Evolutionary conservation across 208 protist genomes (phyloP).

Genomic region (Leishmania amazonensis): DNA sequence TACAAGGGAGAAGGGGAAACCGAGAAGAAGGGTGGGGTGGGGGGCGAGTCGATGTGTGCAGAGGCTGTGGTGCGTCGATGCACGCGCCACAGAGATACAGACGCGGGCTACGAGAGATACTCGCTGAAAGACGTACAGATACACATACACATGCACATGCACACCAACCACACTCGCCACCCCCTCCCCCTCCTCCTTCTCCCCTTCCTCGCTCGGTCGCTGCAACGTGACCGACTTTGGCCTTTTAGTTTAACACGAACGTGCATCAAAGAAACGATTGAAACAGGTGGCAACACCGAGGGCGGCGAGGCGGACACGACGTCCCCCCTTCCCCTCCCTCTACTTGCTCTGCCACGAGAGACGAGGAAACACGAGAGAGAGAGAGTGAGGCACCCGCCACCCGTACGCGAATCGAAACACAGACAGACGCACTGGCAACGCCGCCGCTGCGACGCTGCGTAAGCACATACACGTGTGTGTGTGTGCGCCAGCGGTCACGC

Average conservation of each 20-base stretch:
- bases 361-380: neutral
- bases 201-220: neutral
- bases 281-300: neutral
- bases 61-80: neutral
- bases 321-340: neutral
- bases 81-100: neutral
- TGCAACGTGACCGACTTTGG: neutral
- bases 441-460: neutral
- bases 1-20: neutral
- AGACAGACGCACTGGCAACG: no score
- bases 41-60: neutral
- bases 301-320: neutral
- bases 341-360: neutral
- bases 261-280: neutral
- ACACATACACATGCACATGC: neutral
- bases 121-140: neutral
- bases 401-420: no score
- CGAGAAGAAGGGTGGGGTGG: neutral
- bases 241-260: neutral
- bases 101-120: neutral
- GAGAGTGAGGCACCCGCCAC: neutral
- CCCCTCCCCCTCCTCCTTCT: neutral
- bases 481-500: neutral
- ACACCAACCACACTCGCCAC: neutral
- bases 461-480: neutral